Evolutionary conservation across 805 yeast species (phyloP), one percentile per base, ranked within the genome.

Genomic region (Barnettozyma pratensis): DNA sequence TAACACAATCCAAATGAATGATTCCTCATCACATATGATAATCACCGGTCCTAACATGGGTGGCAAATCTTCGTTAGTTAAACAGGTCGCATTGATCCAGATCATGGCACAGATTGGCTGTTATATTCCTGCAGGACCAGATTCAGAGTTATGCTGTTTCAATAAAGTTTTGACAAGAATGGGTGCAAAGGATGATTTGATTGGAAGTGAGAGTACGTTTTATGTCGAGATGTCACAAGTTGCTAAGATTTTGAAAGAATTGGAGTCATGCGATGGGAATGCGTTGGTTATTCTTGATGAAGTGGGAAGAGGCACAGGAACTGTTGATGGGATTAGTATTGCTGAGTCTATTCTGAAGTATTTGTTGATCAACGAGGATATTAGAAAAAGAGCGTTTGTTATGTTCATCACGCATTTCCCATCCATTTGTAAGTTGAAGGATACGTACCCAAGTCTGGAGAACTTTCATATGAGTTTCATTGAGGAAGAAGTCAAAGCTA

Each of bases 21-120:
- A 72, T 9, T 59, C 63, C 3, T 70, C 79, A 5, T 87, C 86
- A 43, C 91, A 94, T 59, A 72, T 81, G 9, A 85, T 94, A 14
- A 89, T 94, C 35, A 91, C 97, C 0, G 97, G 97, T 8, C 97
- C 97, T 29, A 91, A 91, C 64, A 91, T 91, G 97, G 97, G 97
- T 52, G 97, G 97, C 61, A 91, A 91, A 65, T 89, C 96, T 0
- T 90, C 97, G 0, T 90, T 87, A 63, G 89, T 91, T 44, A 76
- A 97, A 54, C 96, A 91, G 59, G 75, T 87, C 44, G 97, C 97
- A 7, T 92, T 86, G 1, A 84, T 90, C 48, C 83, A 94, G 3
- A 69, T 91, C 42, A 76, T 91, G 87, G 87, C 88, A 30, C 97
- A 91, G 63, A 78, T 89, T 25, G 97, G 97, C 1, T 49, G 52